Evolutionary conservation across 2,329 filamentous ascomycete genomes (phyloP).

Genomic region (Didymella arachidicola): DNA sequence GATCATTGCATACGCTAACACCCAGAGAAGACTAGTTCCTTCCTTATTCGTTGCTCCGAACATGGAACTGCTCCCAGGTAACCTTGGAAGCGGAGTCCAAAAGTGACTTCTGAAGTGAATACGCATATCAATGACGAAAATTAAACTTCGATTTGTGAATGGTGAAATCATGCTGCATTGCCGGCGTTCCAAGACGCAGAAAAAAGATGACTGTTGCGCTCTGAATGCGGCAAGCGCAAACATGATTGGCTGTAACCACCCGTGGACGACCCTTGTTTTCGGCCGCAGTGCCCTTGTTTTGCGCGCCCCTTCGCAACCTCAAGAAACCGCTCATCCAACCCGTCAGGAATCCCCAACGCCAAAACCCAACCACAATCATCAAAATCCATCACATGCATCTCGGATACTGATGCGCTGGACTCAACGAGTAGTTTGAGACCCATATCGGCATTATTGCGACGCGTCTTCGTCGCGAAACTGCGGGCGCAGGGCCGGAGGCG

Average conservation of each 20-base stretch:
- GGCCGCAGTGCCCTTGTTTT: constrained; percentile 19
- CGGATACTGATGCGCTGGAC: constrained; percentile 30
- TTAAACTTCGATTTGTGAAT: not conserved
- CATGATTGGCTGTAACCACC: constrained; percentile 14
- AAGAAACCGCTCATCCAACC: constrained; percentile 23
- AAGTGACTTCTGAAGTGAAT: not conserved
- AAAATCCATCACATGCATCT: constrained; percentile 35
- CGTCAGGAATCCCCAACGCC: constrained; percentile 26
- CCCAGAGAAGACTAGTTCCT: constrained; percentile 1
- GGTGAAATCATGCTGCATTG: not conserved
- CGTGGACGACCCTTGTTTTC: not conserved
- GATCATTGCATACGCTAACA: constrained; percentile 20
- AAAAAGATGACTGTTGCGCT: constrained; percentile 6
- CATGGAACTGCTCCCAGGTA: not conserved
- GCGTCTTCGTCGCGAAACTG: constrained; percentile 36
- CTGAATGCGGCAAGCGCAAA: constrained; percentile 14
- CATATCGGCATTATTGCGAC: constrained; percentile 41
- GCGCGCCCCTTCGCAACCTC: constrained; percentile 25
- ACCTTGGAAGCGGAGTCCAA: not conserved
- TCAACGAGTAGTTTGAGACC: constrained; percentile 41
- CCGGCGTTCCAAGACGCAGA: not conserved
- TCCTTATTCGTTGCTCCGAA: constrained; percentile 9
- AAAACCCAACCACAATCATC: constrained; percentile 28
- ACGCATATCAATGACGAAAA: not conserved
- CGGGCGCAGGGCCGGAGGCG: constrained; percentile 32